These are phyloP conservation scores for Rhizopogon vulgaris DNA, from an alignment of 768 basidiomycete species.

Conservation along the genomic window DNA sequence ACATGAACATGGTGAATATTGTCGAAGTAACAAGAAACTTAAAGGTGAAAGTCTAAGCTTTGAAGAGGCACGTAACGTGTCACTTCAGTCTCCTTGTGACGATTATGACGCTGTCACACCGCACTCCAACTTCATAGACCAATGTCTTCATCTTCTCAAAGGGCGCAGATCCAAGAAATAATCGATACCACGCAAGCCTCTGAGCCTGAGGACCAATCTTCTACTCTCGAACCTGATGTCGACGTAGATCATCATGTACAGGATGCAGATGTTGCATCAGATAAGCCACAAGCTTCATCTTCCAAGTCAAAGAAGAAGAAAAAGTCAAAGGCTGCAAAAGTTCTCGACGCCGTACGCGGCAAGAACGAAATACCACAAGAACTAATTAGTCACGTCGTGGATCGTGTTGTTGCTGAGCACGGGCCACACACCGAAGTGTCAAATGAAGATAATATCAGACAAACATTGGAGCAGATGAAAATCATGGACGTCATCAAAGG, in stretches of 20 bases:
- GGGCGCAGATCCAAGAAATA: conserved; percentile 35
- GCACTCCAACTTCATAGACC: not conserved
- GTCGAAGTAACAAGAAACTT: conserved; percentile 14
- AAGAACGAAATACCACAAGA: conserved; percentile 51
- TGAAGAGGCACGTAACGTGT: too few relatives aligned
- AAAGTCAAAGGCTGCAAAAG: conserved; percentile 65
- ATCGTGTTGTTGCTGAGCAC: conserved; percentile 58
- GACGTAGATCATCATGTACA: conserved; percentile 6
- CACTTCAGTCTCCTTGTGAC: not conserved
- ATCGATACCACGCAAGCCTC: conserved; percentile 31
- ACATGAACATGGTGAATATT: conserved; percentile 59
- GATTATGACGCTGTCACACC: not conserved
- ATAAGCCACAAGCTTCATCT: conserved; percentile 28
- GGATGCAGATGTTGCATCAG: conserved; percentile 8
- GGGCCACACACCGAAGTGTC: conserved; percentile 36
- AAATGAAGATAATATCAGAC: conserved; percentile 60
- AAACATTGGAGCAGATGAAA: conserved; percentile 70
- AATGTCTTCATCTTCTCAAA: conserved; percentile 32
- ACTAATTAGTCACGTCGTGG: conserved; percentile 61
- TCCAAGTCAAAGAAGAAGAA: conserved; percentile 81
- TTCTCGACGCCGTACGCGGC: conserved; percentile 42
- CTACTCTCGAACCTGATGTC: conserved; percentile 26
- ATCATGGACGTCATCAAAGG: conserved; percentile 83
- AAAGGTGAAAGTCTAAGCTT: not conserved
- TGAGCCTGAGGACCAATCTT: conserved; percentile 28